phyloP scores from a whole-genome alignment of 257 asterid genomes.

The Fraxinus quadrangulata region DNA sequence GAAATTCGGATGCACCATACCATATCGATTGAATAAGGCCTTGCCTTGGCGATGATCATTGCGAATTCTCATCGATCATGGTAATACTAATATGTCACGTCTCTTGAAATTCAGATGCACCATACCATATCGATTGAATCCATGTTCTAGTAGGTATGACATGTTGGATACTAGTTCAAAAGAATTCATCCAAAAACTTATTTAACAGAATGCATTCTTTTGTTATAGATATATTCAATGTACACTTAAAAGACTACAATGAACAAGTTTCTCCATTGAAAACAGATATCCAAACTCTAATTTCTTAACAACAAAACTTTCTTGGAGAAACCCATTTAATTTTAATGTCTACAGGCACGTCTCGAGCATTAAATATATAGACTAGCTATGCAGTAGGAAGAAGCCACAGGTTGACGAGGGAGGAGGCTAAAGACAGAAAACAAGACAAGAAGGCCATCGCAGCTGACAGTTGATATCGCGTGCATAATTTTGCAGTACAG shows the following conservation, averaged over 20 bases:
- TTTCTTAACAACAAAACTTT: constrained; percentile 29
- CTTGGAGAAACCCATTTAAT: constrained; percentile 9
- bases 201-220: not conserved
- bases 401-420: constrained; percentile 90
- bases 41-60: no score
- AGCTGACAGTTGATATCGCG: constrained; percentile 75
- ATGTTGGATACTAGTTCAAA: not conserved
- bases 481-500: constrained; percentile 60
- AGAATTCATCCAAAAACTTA: not conserved
- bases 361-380: not conserved
- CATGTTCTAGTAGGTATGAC: not conserved
- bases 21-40: no score
- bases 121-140: no score
- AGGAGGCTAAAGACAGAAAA: constrained; percentile 73
- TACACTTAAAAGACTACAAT: constrained; percentile 37
- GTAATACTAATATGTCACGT: no score
- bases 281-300: not conserved
- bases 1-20: no score
- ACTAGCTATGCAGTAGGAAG: constrained; percentile 55
- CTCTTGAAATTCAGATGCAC: no score
- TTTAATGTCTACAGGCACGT: constrained; percentile 24
- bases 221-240: not conserved
- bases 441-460: constrained; percentile 91
- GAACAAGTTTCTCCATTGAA: constrained; percentile 16
- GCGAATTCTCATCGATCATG: no score